phyloP scores from a whole-genome alignment of 1,284 basidiomycete species.

The Quambalaria eucalypti region DNA sequence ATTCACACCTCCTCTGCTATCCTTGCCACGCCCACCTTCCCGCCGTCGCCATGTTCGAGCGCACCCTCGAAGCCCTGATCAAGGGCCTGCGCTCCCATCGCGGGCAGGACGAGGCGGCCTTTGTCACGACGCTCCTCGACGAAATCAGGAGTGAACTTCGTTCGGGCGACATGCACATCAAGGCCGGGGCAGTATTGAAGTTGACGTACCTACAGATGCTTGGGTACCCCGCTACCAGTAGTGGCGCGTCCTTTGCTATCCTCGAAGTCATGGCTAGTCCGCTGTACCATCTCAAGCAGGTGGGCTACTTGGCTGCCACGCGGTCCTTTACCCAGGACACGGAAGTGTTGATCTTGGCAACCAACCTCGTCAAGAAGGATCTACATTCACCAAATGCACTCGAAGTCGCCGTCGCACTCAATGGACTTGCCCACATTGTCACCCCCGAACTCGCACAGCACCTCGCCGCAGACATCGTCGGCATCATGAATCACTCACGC shows the following conservation, averaged over 20 bases:
- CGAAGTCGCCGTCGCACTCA: slow-evolving; percentile 72
- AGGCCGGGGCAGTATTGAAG: slow-evolving; percentile 88
- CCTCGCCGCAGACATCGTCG: slow-evolving; percentile 72
- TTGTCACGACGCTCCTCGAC: slow-evolving; percentile 51
- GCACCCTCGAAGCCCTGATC: slow-evolving; percentile 42
- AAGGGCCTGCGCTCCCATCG: slow-evolving; percentile 44
- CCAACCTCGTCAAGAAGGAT: slow-evolving; percentile 97
- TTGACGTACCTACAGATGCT: slow-evolving; percentile 93
- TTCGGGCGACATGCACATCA: slow-evolving; percentile 90
- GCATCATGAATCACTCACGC: slow-evolving; percentile 82
- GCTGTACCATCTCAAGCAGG: slow-evolving; percentile 80
- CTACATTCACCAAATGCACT: slow-evolving; percentile 62
- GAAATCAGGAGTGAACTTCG: slow-evolving; percentile 84
- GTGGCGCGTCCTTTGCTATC: slow-evolving; percentile 60
- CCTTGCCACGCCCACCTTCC: too few species aligned
- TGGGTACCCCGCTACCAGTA: slow-evolving; percentile 53
- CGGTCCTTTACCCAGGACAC: slow-evolving; percentile 90
- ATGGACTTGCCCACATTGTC: slow-evolving; percentile 78
- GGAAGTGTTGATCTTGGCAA: slow-evolving; percentile 93
- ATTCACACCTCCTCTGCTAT: too few species aligned
- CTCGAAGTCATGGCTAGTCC: slow-evolving; percentile 95
- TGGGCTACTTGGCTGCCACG: slow-evolving; percentile 87
- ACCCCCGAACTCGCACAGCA: slow-evolving; percentile 81
- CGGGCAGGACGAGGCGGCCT: slow-evolving; percentile 48
- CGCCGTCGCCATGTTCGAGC: slow-evolving; percentile 38